Evolutionary conservation across 768 basidiomycete genomes (phyloP).

Genomic region (Amylocystis lapponica): DNA sequence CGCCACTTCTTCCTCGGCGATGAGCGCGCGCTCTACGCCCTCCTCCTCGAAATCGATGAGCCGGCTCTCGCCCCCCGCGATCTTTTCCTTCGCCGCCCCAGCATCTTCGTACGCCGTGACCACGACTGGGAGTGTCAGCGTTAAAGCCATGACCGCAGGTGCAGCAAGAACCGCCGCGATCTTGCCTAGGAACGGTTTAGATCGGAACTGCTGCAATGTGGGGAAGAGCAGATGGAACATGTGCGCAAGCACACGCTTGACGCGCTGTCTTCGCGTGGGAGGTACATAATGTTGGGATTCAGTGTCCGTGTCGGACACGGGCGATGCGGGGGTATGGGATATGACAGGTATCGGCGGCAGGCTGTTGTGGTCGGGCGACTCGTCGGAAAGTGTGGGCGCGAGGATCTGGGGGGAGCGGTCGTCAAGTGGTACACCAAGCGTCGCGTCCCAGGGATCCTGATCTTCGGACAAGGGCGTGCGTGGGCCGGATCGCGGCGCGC

Average conservation of each 20-base stretch:
- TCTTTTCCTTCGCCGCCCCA: constrained; percentile 32
- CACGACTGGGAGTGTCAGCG: constrained; percentile 88
- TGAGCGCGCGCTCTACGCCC: constrained; percentile 58
- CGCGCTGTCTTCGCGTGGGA: constrained; percentile 35
- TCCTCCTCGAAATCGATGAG: constrained; percentile 75
- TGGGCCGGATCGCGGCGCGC: constrained; percentile 25
- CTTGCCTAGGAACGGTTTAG: constrained; percentile 66
- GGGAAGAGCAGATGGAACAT: constrained; percentile 75
- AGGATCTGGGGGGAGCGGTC: constrained; percentile 39
- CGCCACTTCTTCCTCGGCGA: constrained; percentile 70
- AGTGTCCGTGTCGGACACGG: constrained; percentile 37
- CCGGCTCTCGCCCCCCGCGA: constrained; percentile 30
- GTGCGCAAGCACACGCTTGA: constrained; percentile 29
- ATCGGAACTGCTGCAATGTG: constrained; percentile 65
- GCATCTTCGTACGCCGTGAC: constrained; percentile 46
- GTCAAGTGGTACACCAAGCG: constrained; percentile 44
- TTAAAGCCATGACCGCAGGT: constrained; percentile 81
- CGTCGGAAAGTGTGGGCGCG: constrained; percentile 19
- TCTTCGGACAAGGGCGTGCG: constrained; percentile 22
- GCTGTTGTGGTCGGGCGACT: constrained; percentile 7
- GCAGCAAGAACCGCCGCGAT: constrained; percentile 75
- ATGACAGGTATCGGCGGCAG: constrained; percentile 40
- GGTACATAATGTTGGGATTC: constrained; percentile 40
- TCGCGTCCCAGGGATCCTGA: constrained; percentile 45
- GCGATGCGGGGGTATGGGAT: constrained; percentile 46